Percentiles rank a stretch among this genome's conserved stretches.
phyloP scores from a whole-genome alignment of 345 rosid genomes.

The Laguncularia racemosa region DNA sequence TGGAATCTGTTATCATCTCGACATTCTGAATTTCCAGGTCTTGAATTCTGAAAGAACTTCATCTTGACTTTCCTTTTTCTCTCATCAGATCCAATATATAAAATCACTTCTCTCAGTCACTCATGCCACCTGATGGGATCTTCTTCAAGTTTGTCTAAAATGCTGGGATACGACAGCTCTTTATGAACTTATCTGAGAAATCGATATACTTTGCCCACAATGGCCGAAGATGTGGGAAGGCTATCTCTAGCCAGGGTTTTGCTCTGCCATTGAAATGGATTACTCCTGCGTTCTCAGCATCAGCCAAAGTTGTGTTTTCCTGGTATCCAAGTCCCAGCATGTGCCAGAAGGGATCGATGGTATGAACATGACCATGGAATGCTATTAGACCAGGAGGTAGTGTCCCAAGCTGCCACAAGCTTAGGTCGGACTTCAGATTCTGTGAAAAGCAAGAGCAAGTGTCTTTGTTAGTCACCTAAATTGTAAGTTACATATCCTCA shows the following conservation, averaged over 20 bases:
- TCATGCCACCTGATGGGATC: conserved; percentile 1
- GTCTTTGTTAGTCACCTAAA: neutral
- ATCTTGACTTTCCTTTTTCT: conserved; percentile 1
- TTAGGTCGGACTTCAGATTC: conserved; percentile 90
- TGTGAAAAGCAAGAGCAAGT: conserved; percentile 21
- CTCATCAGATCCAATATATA: conserved; percentile 5
- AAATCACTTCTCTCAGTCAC: neutral
- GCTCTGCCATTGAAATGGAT: conserved; percentile 96
- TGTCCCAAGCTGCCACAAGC: conserved; percentile 97
- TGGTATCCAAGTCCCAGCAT: conserved; percentile 96
- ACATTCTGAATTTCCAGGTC: conserved; percentile 3
- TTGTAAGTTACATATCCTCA: neutral
- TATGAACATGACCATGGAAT: conserved; percentile 81
- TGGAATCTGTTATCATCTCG: conserved; percentile 5
- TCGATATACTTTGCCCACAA: conserved; percentile 79
- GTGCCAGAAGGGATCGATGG: conserved; percentile 95
- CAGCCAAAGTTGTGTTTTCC: conserved; percentile 56
- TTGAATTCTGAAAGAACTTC: conserved; percentile 2
- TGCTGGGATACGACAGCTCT: conserved; percentile 65
- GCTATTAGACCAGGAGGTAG: conserved; percentile 91
- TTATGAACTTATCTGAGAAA: conserved; percentile 86
- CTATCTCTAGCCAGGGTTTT: conserved; percentile 98
- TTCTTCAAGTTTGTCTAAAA: conserved; percentile 24
- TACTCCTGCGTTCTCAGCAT: conserved; percentile 73
- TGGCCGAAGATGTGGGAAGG: conserved; percentile 73